These are phyloP conservation scores for Decorospora gaudefroyi DNA, from an alignment of 2,329 filamentous ascomycete species.

Conservation along the genomic window DNA sequence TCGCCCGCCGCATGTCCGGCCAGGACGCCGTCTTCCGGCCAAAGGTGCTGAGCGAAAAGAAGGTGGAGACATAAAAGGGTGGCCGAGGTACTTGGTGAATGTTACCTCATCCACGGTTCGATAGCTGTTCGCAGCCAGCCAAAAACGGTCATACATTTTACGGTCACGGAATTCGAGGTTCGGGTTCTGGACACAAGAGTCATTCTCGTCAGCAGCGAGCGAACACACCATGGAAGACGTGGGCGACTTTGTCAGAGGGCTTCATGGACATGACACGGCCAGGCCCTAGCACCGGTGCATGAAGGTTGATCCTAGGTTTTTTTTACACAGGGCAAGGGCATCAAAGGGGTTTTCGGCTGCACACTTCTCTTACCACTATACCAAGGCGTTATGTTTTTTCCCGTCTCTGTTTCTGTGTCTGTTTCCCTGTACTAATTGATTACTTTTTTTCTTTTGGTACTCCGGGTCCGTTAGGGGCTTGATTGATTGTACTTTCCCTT, in stretches of 20 bases:
- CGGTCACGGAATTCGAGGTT: conserved; percentile 9
- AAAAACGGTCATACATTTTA: conserved; percentile 5
- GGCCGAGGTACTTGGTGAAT: background rate
- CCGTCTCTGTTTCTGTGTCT: too few species aligned
- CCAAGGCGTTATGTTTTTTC: conserved; percentile 5
- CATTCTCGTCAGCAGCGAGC: conserved; percentile 9
- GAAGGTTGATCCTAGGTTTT: too few species aligned
- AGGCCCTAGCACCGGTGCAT: background rate
- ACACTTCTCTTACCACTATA: conserved; percentile 1
- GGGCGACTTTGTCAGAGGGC: conserved; percentile 2
- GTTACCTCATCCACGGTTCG: conserved; percentile 2
- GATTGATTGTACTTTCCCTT: too few species aligned
- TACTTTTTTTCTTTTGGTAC: too few species aligned
- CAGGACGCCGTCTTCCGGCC: conserved; percentile 86
- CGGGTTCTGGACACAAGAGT: conserved; percentile 14
- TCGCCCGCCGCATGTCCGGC: conserved; percentile 81
- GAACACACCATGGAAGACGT: background rate
- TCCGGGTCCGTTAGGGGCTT: too few species aligned
- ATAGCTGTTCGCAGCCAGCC: conserved; percentile 15
- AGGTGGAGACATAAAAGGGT: conserved; percentile 34
- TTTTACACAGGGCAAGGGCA: too few species aligned
- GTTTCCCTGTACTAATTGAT: conserved; percentile 7
- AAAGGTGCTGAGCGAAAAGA: conserved; percentile 47
- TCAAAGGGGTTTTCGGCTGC: background rate
- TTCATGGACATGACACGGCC: background rate